Conservation (phyloP, 2,329 filamentous ascomycete species). For the Colletotrichum theobromicola region DNA sequence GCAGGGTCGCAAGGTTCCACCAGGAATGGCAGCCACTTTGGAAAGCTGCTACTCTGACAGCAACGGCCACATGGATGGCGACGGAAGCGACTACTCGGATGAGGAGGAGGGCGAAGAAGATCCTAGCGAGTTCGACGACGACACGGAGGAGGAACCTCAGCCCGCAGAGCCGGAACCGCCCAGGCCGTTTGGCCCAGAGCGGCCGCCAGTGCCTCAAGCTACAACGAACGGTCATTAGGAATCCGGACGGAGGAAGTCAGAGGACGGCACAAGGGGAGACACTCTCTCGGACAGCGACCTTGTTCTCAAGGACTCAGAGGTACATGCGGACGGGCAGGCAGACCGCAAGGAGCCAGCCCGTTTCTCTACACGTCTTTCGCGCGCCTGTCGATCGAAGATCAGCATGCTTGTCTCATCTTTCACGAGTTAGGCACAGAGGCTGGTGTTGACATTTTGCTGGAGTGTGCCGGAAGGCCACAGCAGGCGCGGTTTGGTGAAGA, state of each 20-base stretch:
- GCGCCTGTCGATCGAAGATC: constrained; percentile 4
- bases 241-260: constrained; percentile 18
- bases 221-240: constrained; percentile 51
- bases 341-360: neutral
- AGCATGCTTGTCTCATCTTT: neutral
- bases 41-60: constrained; percentile 64
- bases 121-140: constrained; percentile 69
- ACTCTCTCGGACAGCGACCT: neutral
- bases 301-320: neutral
- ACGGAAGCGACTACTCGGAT: constrained; percentile 69
- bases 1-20: constrained; percentile 79
- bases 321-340: neutral
- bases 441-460: neutral
- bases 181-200: constrained; percentile 53
- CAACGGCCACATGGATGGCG: constrained; percentile 53
- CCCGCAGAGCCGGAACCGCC: constrained; percentile 38
- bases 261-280: neutral
- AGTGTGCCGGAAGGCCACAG: neutral
- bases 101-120: constrained; percentile 68
- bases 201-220: constrained; percentile 44
- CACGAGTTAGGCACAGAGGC: neutral
- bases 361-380: neutral
- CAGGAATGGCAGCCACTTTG: constrained; percentile 65
- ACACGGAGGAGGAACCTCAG: constrained; percentile 57
- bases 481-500: neutral